phyloP scores from a whole-genome alignment of 2,329 filamentous ascomycete genomes.

The Aspergillus arachidicola region DNA sequence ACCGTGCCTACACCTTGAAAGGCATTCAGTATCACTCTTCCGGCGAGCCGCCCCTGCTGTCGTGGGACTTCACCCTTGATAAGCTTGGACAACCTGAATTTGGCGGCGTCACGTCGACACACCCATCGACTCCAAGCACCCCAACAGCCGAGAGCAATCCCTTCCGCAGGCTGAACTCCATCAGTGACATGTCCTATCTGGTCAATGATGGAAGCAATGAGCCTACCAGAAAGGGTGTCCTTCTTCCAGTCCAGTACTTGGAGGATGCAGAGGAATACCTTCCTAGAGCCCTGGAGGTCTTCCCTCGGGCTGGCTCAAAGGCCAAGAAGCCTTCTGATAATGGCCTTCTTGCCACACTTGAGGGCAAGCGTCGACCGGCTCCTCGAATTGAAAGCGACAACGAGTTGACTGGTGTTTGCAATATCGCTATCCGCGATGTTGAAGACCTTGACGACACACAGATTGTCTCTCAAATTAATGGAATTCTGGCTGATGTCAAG shows the following conservation, averaged over 20 bases:
- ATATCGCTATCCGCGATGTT: constrained; percentile 85
- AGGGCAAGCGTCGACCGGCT: constrained; percentile 67
- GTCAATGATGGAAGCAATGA: constrained; percentile 69
- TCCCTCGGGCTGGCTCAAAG: constrained; percentile 63
- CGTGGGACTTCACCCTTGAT: constrained; percentile 94
- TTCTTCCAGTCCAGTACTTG: constrained; percentile 88
- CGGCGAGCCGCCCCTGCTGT: constrained; percentile 69
- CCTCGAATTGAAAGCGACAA: constrained; percentile 63
- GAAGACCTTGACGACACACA: constrained; percentile 83
- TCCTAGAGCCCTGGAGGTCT: constrained; percentile 78
- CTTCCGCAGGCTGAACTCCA: constrained; percentile 86
- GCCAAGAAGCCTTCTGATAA: constrained; percentile 59
- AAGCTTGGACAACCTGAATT: constrained; percentile 93
- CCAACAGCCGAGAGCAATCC: constrained; percentile 63
- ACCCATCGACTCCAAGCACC: constrained; percentile 81
- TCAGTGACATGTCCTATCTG: constrained; percentile 95
- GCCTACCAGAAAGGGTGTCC: constrained; percentile 86
- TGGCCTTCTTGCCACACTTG: constrained; percentile 71
- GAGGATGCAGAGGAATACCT: constrained; percentile 92
- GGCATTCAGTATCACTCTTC: constrained; percentile 83
- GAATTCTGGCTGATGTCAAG: constrained; percentile 78
- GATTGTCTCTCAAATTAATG: constrained; percentile 72
- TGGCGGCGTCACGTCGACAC: constrained; percentile 72
- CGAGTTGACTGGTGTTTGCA: constrained; percentile 88
- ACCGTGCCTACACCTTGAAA: constrained; percentile 93